phyloP scores from a whole-genome alignment of 176 grass and related monocot genomes.

The Oryza australiensis region DNA sequence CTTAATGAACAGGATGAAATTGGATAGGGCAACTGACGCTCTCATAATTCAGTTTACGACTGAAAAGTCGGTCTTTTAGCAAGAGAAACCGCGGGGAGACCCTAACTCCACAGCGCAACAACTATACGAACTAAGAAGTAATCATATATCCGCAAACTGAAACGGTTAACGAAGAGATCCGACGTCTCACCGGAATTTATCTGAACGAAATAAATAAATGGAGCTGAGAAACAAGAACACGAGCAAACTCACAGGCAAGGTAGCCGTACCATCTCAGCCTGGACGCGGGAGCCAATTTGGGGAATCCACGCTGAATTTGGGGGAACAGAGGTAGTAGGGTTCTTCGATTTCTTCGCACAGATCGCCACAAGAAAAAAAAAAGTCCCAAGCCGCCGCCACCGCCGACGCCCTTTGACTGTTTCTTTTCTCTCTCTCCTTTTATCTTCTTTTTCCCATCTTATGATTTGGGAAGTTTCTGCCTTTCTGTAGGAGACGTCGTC shows the following conservation, averaged over 20 bases:
- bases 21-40: no score
- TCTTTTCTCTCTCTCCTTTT: background rate
- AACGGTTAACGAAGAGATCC: background rate
- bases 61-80: background rate
- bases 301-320: background rate
- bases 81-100: background rate
- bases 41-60: background rate
- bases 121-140: background rate
- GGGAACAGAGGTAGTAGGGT: background rate
- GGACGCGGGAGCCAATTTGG: background rate
- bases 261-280: constrained; percentile 33
- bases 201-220: background rate
- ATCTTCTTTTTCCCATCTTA: background rate
- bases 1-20: background rate
- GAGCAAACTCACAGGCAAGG: background rate
- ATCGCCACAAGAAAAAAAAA: background rate
- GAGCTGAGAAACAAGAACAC: background rate
- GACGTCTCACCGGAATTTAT: background rate
- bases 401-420: background rate
- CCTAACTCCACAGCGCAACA: background rate
- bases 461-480: background rate
- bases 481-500: no score
- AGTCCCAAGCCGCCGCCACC: no score
- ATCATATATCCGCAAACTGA: background rate
- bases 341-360: background rate